Base-by-base conservation (phyloP, 106 monocot species). In the Dendrobium officinale region DNA sequence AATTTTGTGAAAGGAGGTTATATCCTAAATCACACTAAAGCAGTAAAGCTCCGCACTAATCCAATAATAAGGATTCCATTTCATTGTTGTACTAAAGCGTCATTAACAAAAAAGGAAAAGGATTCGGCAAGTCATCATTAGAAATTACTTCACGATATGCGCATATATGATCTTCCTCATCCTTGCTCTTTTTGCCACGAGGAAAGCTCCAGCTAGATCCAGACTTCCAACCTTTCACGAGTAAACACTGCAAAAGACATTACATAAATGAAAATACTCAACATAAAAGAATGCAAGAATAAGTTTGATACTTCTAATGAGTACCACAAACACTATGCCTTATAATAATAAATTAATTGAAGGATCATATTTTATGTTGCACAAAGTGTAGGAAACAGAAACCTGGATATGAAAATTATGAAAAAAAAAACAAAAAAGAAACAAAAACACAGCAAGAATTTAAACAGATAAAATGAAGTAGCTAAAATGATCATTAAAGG, bases 171-270 rank as follows among this genome's bases (percentile, higher is more conserved):
- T 98, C 98, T 85, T 94, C 98, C 83, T 94, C 98, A 75, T 94
- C 92, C 86, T 95, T 98, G 81, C 86, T 91, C 86, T 95, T 92
- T 87, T 98, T 98, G 3, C 98, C 98, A 79, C 98, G 94, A 64
- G 98, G 98, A 90, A 98, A 98, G 59, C 98, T 98, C 98, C 98
- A 98, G 75, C 94, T 92, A 82, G 98, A 87, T 47, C 92, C 89
- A 48, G 92, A 79, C 81, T 95, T 98, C 98, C 98, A 98, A 48
- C 98, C 98, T 92, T 98, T 95, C 42, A 98, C 98, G 83, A 98
- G 89, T 79, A 98, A 86, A 82, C 98, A 98, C 98, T 98, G 86
- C 51, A 91, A 77, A 72, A 76, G 15, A 76, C 6, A 76, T 22
- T n/a, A 43, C n/a, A 70, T 74, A 61, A 22, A 8, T 61, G 5